These are phyloP conservation scores for Syzygium aqueum DNA, from an alignment of 345 rosid species.

Conservation along the genomic window DNA sequence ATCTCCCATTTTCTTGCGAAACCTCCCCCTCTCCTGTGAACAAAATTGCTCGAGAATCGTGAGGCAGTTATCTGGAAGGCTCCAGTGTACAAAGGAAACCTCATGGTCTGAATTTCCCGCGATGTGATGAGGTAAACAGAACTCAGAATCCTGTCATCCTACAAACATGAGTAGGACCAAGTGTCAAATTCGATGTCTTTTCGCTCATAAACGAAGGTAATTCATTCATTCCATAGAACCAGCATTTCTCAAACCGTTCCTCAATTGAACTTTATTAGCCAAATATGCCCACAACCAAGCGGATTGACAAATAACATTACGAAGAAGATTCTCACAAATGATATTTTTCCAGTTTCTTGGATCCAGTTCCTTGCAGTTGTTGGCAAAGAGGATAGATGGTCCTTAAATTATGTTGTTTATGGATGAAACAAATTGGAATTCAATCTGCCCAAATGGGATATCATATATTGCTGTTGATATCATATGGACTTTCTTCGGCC, in stretches of 20 bases:
- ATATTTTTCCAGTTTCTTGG: background rate
- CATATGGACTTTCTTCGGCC: background rate
- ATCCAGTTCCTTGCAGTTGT: background rate
- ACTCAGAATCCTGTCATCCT: background rate
- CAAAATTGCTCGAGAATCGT: background rate
- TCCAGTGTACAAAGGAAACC: background rate
- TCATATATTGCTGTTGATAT: background rate
- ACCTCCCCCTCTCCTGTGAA: background rate
- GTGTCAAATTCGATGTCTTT: background rate
- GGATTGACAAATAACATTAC: background rate
- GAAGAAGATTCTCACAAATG: background rate
- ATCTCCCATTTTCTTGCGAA: background rate
- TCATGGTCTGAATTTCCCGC: background rate
- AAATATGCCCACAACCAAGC: background rate
- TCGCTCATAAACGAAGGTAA: background rate
- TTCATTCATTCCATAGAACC: background rate
- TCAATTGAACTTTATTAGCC: background rate
- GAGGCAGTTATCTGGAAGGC: background rate
- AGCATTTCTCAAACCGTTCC: background rate
- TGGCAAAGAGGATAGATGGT: background rate
- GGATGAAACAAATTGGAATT: background rate
- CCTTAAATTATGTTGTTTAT: background rate
- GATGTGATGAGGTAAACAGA: background rate
- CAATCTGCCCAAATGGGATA: background rate
- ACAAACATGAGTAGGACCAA: background rate